Conservation (phyloP, 2,329 filamentous ascomycete genomes). For the Clarireedia paspali region DNA sequence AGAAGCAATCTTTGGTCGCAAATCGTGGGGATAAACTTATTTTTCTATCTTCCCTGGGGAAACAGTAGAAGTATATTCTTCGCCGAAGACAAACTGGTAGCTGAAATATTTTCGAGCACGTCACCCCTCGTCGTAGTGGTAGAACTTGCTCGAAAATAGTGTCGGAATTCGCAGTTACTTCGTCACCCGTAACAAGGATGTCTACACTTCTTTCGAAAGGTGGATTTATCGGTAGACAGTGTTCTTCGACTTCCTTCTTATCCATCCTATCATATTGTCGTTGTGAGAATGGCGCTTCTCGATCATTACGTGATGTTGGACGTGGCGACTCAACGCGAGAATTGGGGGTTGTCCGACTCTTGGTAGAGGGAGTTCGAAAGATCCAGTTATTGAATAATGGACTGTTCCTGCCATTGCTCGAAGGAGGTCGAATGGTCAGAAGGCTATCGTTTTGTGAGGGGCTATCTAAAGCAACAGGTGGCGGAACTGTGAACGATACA, state of each 20-base stretch:
- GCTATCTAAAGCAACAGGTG: background rate
- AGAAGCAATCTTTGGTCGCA: conserved; percentile 21
- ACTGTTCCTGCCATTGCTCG: background rate
- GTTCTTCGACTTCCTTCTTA: background rate
- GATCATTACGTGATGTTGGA: background rate
- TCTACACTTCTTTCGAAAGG: conserved; percentile 13
- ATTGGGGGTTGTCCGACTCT: background rate
- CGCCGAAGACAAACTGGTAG: conserved; percentile 17
- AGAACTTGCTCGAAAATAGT: background rate
- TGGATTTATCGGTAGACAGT: background rate
- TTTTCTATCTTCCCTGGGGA: conserved; percentile 17
- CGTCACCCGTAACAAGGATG: conserved; percentile 10
- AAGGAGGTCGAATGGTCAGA: background rate
- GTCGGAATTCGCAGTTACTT: background rate
- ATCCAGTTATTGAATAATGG: background rate
- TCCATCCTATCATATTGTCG: background rate
- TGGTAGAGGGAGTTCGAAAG: conserved; percentile 1
- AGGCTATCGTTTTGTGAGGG: background rate
- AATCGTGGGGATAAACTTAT: conserved; percentile 22
- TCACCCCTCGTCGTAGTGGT: background rate
- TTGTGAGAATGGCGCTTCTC: background rate
- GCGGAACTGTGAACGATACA: conserved; percentile 1
- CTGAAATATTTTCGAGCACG: conserved; percentile 11
- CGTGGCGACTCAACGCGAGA: background rate
- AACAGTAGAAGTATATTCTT: conserved; percentile 23